Evolutionary conservation across 2,329 filamentous ascomycete genomes (phyloP), one percentile per base, ranked within the genome.

Genomic region (Mycosphaerella arachidis): DNA sequence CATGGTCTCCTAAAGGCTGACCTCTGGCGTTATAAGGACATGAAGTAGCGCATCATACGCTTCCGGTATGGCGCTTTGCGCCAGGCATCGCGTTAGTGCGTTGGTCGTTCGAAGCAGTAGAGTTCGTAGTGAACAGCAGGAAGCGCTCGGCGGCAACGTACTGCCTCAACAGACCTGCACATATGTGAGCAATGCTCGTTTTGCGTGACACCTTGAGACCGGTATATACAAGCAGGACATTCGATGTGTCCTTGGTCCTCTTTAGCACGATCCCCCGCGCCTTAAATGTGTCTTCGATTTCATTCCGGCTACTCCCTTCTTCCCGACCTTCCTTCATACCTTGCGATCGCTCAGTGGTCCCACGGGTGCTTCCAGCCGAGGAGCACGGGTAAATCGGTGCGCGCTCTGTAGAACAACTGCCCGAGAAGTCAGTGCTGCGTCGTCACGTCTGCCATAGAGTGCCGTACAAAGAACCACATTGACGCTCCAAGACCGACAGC

Each of bases 381-480:
- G 66, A 97, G 80, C 57, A 86, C 93, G 27, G 93, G 83, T n/a
- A 92, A 92, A 72, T 99, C 94, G 81, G 97, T 89, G 86, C 93
- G 96, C 71, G 92, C 91, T 72, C 94, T 86, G 81, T 97, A 97
- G 87, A 97, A 92, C 74, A 97, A 79, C 92, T 96, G 56, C 46
- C 0, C 9, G 7, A 13, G 13, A 18, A 16, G 56, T 68, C 55
- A 69, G 63, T 20, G 1, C 7, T 52, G 24, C 1, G 13, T 24
- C 10, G 9, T 3, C 13, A 43, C 20, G 16, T 18, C 4, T n/a
- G 16, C 27, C 18, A 8, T 12, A 29, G 9, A 12, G 16, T 58
- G 27, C 50, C 60, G 52, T 61, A 97, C 92, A 77, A 94, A 99
- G 80, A 99, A 97, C 94, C 94, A 99, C 94, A 97, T 99, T 79